These are phyloP conservation scores for Carpinus fangiana DNA, from an alignment of 306 rosid species.

Conservation along the genomic window DNA sequence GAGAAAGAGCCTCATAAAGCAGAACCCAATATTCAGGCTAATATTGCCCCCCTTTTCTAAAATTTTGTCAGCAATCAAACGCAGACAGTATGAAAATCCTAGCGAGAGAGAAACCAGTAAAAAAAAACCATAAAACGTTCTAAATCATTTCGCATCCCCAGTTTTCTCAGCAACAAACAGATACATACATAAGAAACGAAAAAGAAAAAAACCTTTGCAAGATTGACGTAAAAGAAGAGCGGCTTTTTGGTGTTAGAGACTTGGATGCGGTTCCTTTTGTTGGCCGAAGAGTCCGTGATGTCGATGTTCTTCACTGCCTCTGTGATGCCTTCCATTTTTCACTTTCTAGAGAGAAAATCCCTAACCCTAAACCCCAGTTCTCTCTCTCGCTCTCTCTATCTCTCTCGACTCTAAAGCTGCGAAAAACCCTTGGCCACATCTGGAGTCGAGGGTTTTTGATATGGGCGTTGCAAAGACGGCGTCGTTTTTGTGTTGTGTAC, in stretches of 20 bases:
- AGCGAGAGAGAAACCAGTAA: background rate
- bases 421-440: background rate
- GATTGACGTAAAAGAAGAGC: constrained; percentile 72
- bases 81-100: background rate
- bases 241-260: constrained; percentile 79
- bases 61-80: background rate
- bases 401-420: background rate
- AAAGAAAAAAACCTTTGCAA: constrained; percentile 51
- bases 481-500: background rate
- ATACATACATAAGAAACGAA: no score
- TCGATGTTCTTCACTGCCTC: constrained; percentile 56
- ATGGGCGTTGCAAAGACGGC: background rate
- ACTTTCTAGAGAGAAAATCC: background rate
- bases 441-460: constrained; percentile 1
- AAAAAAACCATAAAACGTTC: background rate
- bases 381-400: background rate
- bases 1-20: background rate
- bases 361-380: background rate
- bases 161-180: background rate
- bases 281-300: constrained; percentile 37
- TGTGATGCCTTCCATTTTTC: constrained; percentile 50
- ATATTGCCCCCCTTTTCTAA: no score
- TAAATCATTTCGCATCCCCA: background rate
- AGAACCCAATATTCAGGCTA: background rate
- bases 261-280: constrained; percentile 73